Percentiles rank a stretch among this genome's conserved stretches.
Conservation (phyloP, 352 stramenopile species). For the Phytopythium mirpurense region DNA sequence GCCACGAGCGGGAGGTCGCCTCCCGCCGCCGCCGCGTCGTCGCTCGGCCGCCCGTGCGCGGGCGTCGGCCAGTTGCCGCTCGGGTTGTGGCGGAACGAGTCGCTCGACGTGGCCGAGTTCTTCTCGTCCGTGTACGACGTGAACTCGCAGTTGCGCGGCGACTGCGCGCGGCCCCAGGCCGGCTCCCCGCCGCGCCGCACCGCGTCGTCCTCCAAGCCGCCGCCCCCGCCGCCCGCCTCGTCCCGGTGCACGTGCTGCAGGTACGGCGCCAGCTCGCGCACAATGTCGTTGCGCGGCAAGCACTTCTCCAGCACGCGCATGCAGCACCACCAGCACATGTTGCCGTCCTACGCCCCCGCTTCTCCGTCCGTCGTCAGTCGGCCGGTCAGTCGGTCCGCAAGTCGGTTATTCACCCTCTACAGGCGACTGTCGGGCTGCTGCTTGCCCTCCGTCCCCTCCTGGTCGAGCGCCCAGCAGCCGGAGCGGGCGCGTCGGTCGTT, state of each 20-base stretch:
- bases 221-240: slow-evolving; percentile 35
- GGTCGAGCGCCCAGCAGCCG: not conserved
- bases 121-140: slow-evolving; percentile 46
- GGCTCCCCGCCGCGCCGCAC: slow-evolving; percentile 28
- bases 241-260: slow-evolving; percentile 81
- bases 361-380: too few species aligned
- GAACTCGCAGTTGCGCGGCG: slow-evolving; percentile 39
- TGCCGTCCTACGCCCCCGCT: too few species aligned
- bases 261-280: slow-evolving; percentile 81
- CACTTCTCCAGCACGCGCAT: slow-evolving; percentile 86
- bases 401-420: not conserved
- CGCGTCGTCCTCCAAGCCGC: slow-evolving; percentile 68
- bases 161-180: slow-evolving; percentile 36
- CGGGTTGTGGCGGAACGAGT: slow-evolving; percentile 53
- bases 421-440: not conserved
- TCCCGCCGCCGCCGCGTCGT: slow-evolving; percentile 2
- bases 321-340: slow-evolving; percentile 86
- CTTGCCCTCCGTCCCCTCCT: not conserved
- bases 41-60: slow-evolving; percentile 1
- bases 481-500: not conserved
- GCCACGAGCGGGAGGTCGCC: slow-evolving; percentile 11
- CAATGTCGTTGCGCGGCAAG: slow-evolving; percentile 83
- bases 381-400: not conserved
- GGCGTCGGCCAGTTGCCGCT: slow-evolving; percentile 20
- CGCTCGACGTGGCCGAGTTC: slow-evolving; percentile 50